Evolutionary conservation across 768 basidiomycete species (phyloP).

Genomic region (Mycena haematopus): DNA sequence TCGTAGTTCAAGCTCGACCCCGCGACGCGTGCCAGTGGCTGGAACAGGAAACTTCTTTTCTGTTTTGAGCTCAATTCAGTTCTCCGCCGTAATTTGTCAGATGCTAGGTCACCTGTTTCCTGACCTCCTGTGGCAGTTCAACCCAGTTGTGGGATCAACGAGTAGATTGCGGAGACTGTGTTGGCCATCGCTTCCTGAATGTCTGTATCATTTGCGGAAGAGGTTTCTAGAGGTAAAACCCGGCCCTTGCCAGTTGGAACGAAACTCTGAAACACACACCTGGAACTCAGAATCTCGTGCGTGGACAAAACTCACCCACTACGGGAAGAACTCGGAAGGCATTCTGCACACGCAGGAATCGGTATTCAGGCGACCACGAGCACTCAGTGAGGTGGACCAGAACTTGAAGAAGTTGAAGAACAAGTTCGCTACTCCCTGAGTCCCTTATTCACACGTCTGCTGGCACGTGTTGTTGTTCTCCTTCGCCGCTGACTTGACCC

Average conservation of each 20-base stretch:
- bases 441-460: not conserved
- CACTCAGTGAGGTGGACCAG: too few species aligned
- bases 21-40: not conserved
- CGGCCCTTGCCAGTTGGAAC: too few species aligned
- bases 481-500: not conserved
- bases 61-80: constrained; percentile 14
- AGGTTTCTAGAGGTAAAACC: too few species aligned
- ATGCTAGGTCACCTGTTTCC: not conserved
- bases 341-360: too few species aligned
- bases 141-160: not conserved
- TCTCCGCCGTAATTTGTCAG: not conserved
- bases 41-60: constrained; percentile 24
- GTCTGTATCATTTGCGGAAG: too few species aligned
- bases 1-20: not conserved
- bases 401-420: not conserved
- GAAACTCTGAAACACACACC: too few species aligned
- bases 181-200: too few species aligned
- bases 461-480: not conserved
- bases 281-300: too few species aligned
- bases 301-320: too few species aligned
- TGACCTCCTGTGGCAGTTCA: not conserved
- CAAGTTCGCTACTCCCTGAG: not conserved
- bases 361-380: too few species aligned
- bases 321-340: too few species aligned
- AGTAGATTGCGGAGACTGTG: too few species aligned